phyloP scores from a whole-genome alignment of 176 grass and related monocot genomes.

The Avena insularis region DNA sequence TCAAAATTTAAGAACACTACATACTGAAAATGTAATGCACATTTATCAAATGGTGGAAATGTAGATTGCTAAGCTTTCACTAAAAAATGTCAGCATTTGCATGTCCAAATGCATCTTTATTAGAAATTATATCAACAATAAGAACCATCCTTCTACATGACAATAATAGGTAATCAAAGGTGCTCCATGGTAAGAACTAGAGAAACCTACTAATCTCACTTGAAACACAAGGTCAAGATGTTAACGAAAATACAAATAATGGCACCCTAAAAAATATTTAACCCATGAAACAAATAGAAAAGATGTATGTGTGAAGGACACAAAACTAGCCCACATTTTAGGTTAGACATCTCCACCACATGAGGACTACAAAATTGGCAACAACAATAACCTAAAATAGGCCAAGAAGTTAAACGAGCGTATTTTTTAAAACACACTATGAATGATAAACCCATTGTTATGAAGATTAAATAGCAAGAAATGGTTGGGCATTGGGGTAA shows the following conservation, averaged over 20 bases:
- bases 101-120: background rate
- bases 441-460: background rate
- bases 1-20: background rate
- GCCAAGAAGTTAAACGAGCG: background rate
- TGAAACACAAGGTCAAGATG: constrained; percentile 9
- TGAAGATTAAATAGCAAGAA: background rate
- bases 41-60: background rate
- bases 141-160: background rate
- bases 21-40: background rate
- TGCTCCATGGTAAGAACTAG: constrained; percentile 12
- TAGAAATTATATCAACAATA: background rate
- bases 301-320: background rate
- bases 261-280: background rate
- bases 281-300: background rate
- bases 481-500: constrained; percentile 3
- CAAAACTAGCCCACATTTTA: background rate
- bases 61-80: background rate
- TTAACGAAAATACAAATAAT: background rate
- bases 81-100: constrained; percentile 10
- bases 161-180: background rate
- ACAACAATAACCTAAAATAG: background rate
- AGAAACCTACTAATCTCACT: background rate
- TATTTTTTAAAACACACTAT: background rate
- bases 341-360: background rate
- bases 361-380: background rate